Conservation (phyloP, 352 stramenopile genomes). For the Pythium rhizo-oryzae region DNA sequence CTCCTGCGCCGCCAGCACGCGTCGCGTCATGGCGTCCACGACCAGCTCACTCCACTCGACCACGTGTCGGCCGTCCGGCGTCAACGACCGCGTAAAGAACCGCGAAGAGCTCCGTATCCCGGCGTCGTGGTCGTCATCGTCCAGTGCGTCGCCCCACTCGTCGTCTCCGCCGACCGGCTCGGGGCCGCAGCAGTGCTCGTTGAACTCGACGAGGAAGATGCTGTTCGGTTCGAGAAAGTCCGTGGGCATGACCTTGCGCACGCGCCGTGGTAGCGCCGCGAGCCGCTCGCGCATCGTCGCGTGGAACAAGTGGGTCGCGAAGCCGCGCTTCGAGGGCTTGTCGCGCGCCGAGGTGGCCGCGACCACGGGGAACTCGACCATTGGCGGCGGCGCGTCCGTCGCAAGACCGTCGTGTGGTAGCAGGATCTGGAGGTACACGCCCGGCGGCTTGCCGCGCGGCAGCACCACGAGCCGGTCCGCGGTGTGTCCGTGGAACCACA, state of each 20-base stretch:
- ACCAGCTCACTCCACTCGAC: constrained; percentile 39
- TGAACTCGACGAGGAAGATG: constrained; percentile 22
- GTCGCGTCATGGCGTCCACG: constrained; percentile 46
- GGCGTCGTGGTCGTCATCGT: not conserved
- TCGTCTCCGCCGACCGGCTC: not conserved
- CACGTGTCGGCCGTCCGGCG: constrained; percentile 18
- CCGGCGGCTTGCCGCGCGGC: constrained; percentile 47
- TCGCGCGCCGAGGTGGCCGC: constrained; percentile 37
- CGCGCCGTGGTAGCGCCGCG: constrained; percentile 10
- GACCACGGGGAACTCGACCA: constrained; percentile 56
- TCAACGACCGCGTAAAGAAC: constrained; percentile 28
- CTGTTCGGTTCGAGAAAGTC: constrained; percentile 30
- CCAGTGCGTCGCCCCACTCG: constrained; percentile 1
- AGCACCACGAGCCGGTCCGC: constrained; percentile 49
- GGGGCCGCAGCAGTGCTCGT: constrained; percentile 18
- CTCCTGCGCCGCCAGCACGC: constrained; percentile 64
- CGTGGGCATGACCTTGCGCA: constrained; percentile 27
- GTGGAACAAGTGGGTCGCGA: constrained; percentile 61
- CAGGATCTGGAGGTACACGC: constrained; percentile 69
- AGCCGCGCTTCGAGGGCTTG: constrained; percentile 36
- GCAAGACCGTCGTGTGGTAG: constrained; percentile 19
- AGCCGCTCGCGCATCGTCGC: constrained; percentile 41
- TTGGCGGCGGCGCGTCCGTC: not conserved
- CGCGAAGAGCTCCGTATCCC: not conserved
- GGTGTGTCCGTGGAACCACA: constrained; percentile 46